Evolutionary conservation across 2,329 filamentous ascomycete genomes (phyloP).

Genomic region (Elsinoe ampelina): DNA sequence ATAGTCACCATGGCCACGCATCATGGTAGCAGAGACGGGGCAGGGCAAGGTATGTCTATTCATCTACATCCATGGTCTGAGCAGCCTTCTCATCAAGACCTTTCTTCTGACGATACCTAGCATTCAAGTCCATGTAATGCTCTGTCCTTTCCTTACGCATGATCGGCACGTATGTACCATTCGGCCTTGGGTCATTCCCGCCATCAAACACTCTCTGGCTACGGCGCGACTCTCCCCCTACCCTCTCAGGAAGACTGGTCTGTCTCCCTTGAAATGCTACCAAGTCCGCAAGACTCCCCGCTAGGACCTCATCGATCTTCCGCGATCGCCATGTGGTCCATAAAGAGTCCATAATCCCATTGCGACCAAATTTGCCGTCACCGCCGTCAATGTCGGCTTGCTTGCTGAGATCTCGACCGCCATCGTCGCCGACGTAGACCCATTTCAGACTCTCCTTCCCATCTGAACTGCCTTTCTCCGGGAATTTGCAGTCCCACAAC

Average conservation of each 20-base stretch:
- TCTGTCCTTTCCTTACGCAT: constrained; percentile 49
- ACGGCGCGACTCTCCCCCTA: constrained; percentile 17
- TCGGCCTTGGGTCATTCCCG: constrained; percentile 43
- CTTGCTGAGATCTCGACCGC: constrained; percentile 27
- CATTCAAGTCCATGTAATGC: constrained; percentile 52
- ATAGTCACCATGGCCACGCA: not conserved
- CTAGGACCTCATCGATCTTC: constrained; percentile 85
- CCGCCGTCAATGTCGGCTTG: constrained; percentile 31
- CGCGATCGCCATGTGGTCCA: constrained; percentile 76
- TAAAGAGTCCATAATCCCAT: constrained; percentile 61
- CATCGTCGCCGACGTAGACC: constrained; percentile 66
- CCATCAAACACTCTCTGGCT: constrained; percentile 51
- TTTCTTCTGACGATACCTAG: constrained; percentile 46
- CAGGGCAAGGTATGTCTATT: constrained; percentile 17
- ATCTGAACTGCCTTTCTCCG: constrained; percentile 31
- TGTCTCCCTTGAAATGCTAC: constrained; percentile 35
- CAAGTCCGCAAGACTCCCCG: constrained; percentile 61
- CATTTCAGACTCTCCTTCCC: constrained; percentile 58
- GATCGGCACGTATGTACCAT: constrained; percentile 50
- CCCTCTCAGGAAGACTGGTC: constrained; percentile 19
- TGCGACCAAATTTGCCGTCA: constrained; percentile 53
- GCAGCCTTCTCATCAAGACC: constrained; percentile 30
- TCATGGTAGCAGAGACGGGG: not conserved
- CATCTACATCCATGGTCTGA: constrained; percentile 20
- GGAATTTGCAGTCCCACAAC: constrained; percentile 89